phyloP scores from a whole-genome alignment of 2,329 filamentous ascomycete species.

The Microascus cirrosus region DNA sequence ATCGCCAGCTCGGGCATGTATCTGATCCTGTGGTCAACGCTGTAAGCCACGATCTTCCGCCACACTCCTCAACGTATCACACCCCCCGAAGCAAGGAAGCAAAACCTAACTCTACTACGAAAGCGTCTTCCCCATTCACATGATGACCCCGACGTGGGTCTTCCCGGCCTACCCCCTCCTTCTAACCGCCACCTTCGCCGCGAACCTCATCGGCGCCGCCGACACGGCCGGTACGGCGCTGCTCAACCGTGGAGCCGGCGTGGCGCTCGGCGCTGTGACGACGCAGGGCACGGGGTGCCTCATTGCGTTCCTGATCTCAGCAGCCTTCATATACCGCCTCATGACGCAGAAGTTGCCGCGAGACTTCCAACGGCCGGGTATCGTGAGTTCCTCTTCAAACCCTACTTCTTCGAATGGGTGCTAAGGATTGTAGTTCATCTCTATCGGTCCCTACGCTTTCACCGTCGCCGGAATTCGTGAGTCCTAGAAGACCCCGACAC shows the following conservation, averaged over 20 bases:
- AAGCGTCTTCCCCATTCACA: constrained; percentile 54
- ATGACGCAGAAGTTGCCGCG: constrained; percentile 80
- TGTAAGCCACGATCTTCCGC: constrained; percentile 23
- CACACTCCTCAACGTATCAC: not conserved
- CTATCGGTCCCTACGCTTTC: constrained; percentile 62
- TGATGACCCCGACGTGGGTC: constrained; percentile 83
- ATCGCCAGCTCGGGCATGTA: constrained; percentile 61
- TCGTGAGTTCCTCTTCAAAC: constrained; percentile 20
- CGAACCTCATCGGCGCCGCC: constrained; percentile 37
- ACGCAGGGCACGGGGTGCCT: constrained; percentile 45
- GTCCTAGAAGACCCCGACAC: not conserved
- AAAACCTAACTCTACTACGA: too few relatives aligned
- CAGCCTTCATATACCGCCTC: constrained; percentile 72
- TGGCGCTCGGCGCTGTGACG: constrained; percentile 36
- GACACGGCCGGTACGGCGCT: constrained; percentile 12
- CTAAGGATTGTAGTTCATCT: constrained; percentile 48
- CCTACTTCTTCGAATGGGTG: not conserved
- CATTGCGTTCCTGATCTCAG: constrained; percentile 66
- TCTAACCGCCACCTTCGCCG: constrained; percentile 63
- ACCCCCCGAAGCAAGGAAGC: not conserved
- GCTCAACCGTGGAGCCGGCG: constrained; percentile 27
- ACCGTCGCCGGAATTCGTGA: constrained; percentile 33
- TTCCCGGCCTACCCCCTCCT: constrained; percentile 77
- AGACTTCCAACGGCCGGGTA: constrained; percentile 65
- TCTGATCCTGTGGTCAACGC: constrained; percentile 56